These are phyloP conservation scores for Fusarium sp. DNA, from an alignment of 2,329 filamentous ascomycete genomes.

Conservation along the genomic window DNA sequence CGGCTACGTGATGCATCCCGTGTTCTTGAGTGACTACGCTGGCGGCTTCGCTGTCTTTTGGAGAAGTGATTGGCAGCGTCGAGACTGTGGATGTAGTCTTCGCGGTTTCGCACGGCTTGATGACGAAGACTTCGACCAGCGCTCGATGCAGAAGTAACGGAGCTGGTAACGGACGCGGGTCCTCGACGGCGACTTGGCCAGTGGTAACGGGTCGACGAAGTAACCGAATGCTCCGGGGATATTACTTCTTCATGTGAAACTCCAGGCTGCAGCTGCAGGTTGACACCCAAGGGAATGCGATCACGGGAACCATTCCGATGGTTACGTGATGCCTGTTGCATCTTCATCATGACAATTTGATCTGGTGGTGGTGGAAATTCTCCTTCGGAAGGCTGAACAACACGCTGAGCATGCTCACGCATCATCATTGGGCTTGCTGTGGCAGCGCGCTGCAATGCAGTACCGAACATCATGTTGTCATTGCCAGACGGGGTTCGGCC, in stretches of 20 bases:
- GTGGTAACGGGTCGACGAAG: constrained; percentile 65
- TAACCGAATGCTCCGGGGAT: constrained; percentile 66
- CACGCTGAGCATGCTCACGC: constrained; percentile 57
- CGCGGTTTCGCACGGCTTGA: constrained; percentile 69
- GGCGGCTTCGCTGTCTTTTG: constrained; percentile 65
- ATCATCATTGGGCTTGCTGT: constrained; percentile 76
- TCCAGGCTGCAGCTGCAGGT: constrained; percentile 72
- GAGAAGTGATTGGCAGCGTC: constrained; percentile 78
- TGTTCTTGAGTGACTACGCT: constrained; percentile 61
- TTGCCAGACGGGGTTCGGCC: constrained; percentile 55
- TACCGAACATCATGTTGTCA: constrained; percentile 55
- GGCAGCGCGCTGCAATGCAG: constrained; percentile 70
- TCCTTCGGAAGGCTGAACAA: constrained; percentile 47
- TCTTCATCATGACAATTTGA: constrained; percentile 70
- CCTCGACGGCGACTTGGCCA: constrained; percentile 66
- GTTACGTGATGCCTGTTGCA: constrained; percentile 66
- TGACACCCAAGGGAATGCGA: constrained; percentile 77
- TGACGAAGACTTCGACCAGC: constrained; percentile 62
- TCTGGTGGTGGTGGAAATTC: constrained; percentile 70
- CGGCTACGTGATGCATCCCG: constrained; percentile 58
- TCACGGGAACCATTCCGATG: constrained; percentile 78
- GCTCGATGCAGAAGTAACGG: constrained; percentile 67
- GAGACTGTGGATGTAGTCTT: constrained; percentile 87
- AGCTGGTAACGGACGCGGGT: constrained; percentile 67
- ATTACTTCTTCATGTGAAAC: constrained; percentile 65